Percentiles rank a stretch among this genome's conserved stretches.
phyloP scores from a whole-genome alignment of 352 stramenopile species.

The Phytophthora syringae region DNA sequence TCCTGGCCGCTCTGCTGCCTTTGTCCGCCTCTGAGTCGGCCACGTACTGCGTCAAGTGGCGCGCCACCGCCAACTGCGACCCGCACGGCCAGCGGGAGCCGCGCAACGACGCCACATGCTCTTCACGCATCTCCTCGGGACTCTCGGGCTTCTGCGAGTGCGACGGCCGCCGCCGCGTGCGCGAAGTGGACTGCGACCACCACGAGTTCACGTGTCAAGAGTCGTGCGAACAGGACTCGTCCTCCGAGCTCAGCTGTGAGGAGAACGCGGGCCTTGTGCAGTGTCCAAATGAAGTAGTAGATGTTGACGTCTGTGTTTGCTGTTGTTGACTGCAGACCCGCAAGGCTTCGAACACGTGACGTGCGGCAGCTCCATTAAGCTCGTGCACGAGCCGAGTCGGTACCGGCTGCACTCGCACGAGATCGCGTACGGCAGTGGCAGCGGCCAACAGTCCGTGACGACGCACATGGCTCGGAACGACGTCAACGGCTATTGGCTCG shows the following conservation, averaged over 20 bases:
- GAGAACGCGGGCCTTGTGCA: not conserved
- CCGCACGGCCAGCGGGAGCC: conserved; percentile 71
- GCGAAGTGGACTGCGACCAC: conserved; percentile 79
- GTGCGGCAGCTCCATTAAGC: conserved; percentile 85
- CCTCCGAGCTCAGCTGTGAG: conserved; percentile 76
- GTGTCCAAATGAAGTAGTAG: too few species aligned
- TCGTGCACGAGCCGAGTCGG: conserved; percentile 75
- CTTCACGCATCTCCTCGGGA: conserved; percentile 48
- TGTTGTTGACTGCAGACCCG: conserved; percentile 47
- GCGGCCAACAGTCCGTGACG: conserved; percentile 83
- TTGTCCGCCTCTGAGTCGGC: conserved; percentile 4
- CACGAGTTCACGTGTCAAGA: conserved; percentile 81
- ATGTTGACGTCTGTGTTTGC: conserved; percentile 9
- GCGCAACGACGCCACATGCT: conserved; percentile 67
- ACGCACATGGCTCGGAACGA: conserved; percentile 74
- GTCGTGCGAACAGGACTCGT: conserved; percentile 72
- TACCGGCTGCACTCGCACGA: conserved; percentile 88
- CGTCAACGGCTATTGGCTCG: conserved; percentile 88
- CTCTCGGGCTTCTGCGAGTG: conserved; percentile 84
- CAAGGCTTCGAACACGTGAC: conserved; percentile 83
- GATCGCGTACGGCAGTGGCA: conserved; percentile 80
- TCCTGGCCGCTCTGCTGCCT: conserved; percentile 7
- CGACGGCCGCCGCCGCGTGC: conserved; percentile 74
- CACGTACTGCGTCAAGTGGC: conserved; percentile 72
- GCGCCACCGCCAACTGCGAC: conserved; percentile 72